A percentile compares a stretch with the other conserved stretches of the same genome.
These are phyloP conservation scores for Phaffia rhodozyma DNA, from an alignment of 1,284 basidiomycete genomes.

Conservation along the genomic window DNA sequence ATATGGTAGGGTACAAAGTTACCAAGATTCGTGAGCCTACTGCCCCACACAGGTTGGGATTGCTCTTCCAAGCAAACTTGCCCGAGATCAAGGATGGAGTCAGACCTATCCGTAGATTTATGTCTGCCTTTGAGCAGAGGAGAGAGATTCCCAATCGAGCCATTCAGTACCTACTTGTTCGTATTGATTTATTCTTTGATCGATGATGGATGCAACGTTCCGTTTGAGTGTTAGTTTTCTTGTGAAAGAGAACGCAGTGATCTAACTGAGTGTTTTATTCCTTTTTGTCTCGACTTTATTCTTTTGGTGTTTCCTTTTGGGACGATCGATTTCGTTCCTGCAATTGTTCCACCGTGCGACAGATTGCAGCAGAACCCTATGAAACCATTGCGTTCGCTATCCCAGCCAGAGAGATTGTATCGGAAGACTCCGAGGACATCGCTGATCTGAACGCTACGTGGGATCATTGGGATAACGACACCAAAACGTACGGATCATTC, in stretches of 20 bases:
- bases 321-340: not conserved
- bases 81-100: conserved; percentile 86
- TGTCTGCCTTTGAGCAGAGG: conserved; percentile 98
- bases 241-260: not conserved
- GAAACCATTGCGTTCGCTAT: conserved; percentile 98
- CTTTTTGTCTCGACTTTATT: not conserved
- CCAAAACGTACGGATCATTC: conserved; percentile 58
- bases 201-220: not conserved
- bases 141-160: conserved; percentile 88
- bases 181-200: not conserved
- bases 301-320: not conserved
- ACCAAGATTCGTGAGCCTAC: conserved; percentile 41
- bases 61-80: conserved; percentile 92
- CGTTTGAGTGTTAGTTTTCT: not conserved
- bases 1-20: conserved; percentile 35
- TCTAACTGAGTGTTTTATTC: not conserved
- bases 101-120: conserved; percentile 78
- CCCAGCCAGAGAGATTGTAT: conserved; percentile 89
- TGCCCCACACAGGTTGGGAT: conserved; percentile 48
- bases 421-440: conserved; percentile 21
- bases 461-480: conserved; percentile 95
- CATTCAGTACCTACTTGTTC: conserved; percentile 58
- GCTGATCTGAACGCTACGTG: conserved; percentile 81
- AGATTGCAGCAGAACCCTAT: conserved; percentile 98
- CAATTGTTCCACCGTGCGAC: not conserved